phyloP scores from a whole-genome alignment of 305 asterid species.

The Ilex paraguariensis region DNA sequence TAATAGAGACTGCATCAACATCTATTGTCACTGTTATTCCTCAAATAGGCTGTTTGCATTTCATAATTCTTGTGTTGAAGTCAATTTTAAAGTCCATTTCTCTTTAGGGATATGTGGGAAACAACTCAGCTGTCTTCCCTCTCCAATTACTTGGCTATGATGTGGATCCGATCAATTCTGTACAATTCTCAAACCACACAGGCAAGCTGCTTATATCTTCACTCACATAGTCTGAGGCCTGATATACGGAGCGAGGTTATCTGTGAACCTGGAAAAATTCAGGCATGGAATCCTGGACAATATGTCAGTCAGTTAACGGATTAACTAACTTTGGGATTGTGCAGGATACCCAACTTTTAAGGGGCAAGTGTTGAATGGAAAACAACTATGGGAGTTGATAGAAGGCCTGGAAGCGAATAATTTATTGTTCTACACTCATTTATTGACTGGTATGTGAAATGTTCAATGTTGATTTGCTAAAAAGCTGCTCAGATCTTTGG shows the following conservation, averaged over 20 bases:
- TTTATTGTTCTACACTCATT: slow-evolving; percentile 81
- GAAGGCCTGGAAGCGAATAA: slow-evolving; percentile 92
- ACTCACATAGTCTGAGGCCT: slow-evolving; percentile 35
- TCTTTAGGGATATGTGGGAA: slow-evolving; percentile 89
- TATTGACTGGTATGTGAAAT: slow-evolving; percentile 63
- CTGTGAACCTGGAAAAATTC: slow-evolving; percentile 28
- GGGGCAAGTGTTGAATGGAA: slow-evolving; percentile 96
- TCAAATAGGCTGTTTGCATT: not conserved
- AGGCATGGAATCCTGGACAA: slow-evolving; percentile 15
- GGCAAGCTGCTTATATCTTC: slow-evolving; percentile 77
- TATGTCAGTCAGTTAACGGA: slow-evolving; percentile 3
- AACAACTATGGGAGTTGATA: slow-evolving; percentile 84
- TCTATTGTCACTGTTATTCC: not conserved
- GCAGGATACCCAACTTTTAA: slow-evolving; percentile 96
- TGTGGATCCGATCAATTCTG: slow-evolving; percentile 93
- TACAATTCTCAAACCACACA: slow-evolving; percentile 96
- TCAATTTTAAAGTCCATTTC: slow-evolving; percentile 9
- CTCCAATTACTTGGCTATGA: slow-evolving; percentile 93
- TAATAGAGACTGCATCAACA: not conserved
- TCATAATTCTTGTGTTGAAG: slow-evolving; percentile 9
- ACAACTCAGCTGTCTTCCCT: slow-evolving; percentile 96
- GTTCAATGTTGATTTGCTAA: too few relatives aligned
- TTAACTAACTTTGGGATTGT: slow-evolving; percentile 18
- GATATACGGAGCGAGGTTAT: slow-evolving; percentile 38
- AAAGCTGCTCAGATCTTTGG: too few relatives aligned